A percentile compares a stretch with the other conserved stretches of the same genome.
Evolutionary conservation across 768 basidiomycete genomes (phyloP).

Genomic region (Lactifluus subvellereus): DNA sequence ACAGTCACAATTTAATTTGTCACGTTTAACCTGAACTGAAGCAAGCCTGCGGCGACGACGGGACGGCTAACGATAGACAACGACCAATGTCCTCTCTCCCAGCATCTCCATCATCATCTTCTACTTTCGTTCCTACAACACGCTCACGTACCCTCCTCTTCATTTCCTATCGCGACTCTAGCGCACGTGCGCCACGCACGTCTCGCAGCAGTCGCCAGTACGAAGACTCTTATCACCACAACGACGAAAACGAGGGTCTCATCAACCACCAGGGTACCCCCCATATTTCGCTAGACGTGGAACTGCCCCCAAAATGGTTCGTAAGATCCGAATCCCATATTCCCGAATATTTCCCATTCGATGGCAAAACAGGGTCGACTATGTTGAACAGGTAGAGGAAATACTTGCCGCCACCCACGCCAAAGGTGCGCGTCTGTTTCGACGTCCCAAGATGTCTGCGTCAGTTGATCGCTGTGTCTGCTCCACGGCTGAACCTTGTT

Average conservation of each 20-base stretch:
- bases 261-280: conserved; percentile 41
- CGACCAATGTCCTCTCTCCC: conserved; percentile 25
- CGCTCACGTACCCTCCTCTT: conserved; percentile 90
- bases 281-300: conserved; percentile 49
- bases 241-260: conserved; percentile 66
- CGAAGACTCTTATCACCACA: conserved; percentile 43
- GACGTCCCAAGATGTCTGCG: conserved; percentile 14
- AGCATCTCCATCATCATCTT: conserved; percentile 32
- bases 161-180: conserved; percentile 86
- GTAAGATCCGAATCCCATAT: conserved; percentile 21
- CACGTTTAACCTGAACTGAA: no score
- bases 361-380: conserved; percentile 67
- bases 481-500: conserved; percentile 23
- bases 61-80: background rate
- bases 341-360: conserved; percentile 26
- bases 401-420: conserved; percentile 59
- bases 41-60: background rate
- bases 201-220: conserved; percentile 36
- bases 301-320: conserved; percentile 85
- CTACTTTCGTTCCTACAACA: conserved; percentile 41
- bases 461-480: conserved; percentile 21
- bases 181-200: conserved; percentile 41
- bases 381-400: conserved; percentile 83
- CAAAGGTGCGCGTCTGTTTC: conserved; percentile 60
- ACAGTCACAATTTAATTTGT: background rate